Conservation (phyloP, 768 basidiomycete genomes). For the Mycena epipterygia region DNA sequence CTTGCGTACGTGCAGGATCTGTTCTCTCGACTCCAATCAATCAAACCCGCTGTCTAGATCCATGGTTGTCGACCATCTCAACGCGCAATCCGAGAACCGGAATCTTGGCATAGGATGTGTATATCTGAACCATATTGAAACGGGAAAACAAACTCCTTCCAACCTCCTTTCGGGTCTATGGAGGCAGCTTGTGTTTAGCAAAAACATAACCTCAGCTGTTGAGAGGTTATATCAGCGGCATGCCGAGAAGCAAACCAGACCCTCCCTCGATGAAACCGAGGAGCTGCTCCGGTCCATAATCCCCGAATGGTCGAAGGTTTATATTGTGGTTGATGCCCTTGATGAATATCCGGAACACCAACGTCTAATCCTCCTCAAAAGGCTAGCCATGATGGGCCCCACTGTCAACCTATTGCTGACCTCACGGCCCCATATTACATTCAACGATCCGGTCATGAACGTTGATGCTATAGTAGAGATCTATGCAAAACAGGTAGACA, state of each 20-base stretch:
- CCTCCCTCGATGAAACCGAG: neutral
- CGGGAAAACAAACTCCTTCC: neutral
- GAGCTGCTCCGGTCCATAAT: neutral
- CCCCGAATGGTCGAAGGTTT: too few relatives aligned
- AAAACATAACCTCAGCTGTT: neutral
- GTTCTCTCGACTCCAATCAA: too few relatives aligned
- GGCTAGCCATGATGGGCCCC: neutral
- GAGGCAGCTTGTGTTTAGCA: neutral
- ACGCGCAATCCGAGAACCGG: neutral
- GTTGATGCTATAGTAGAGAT: neutral
- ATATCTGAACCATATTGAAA: neutral
- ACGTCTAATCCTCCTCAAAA: neutral
- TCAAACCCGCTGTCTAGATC: neutral
- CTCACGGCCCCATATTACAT: neutral
- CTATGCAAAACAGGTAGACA: neutral
- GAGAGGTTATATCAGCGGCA: neutral
- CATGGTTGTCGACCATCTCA: neutral
- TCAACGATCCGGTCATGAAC: neutral
- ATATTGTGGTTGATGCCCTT: too few relatives aligned
- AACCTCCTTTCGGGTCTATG: neutral
- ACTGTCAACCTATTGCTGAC: neutral
- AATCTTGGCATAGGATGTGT: neutral
- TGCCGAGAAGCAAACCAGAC: neutral
- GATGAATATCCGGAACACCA: conserved; percentile 1
- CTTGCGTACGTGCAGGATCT: neutral